Percentiles rank a stretch among this genome's conserved stretches.
These are phyloP conservation scores for Coniochaeta sp. DNA, from an alignment of 2,329 filamentous ascomycete species.

Conservation along the genomic window DNA sequence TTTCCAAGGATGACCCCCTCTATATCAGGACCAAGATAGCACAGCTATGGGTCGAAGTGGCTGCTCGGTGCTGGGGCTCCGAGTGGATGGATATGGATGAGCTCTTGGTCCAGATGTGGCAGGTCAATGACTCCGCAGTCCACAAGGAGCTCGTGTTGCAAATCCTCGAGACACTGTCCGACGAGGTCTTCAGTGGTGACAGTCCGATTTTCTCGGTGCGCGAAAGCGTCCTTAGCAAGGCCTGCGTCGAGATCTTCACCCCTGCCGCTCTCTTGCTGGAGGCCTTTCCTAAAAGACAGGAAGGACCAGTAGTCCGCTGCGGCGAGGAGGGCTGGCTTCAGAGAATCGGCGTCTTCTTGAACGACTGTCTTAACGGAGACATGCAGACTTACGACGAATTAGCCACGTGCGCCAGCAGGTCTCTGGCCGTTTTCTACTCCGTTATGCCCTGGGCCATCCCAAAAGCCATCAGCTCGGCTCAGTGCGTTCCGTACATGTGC, in stretches of 20 bases:
- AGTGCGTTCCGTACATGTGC: slow-evolving; percentile 64
- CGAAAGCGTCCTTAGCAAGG: slow-evolving; percentile 77
- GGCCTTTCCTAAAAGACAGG: slow-evolving; percentile 66
- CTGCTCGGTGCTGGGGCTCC: slow-evolving; percentile 85
- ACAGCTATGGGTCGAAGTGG: slow-evolving; percentile 89
- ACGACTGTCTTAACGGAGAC: slow-evolving; percentile 62
- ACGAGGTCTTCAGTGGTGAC: slow-evolving; percentile 89
- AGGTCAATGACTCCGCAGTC: slow-evolving; percentile 51
- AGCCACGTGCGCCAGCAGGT: slow-evolving; percentile 66
- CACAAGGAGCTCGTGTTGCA: slow-evolving; percentile 83
- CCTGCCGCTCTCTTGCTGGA: slow-evolving; percentile 68
- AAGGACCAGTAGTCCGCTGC: slow-evolving; percentile 61
- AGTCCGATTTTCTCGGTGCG: slow-evolving; percentile 79
- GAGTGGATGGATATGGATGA: slow-evolving; percentile 95
- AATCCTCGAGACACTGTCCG: slow-evolving; percentile 84
- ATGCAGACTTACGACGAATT: slow-evolving; percentile 59
- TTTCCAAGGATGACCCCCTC: slow-evolving; percentile 64
- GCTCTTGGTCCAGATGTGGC: slow-evolving; percentile 77
- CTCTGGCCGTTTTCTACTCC: slow-evolving; percentile 69
- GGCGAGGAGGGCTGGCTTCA: slow-evolving; percentile 83
- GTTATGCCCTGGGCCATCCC: slow-evolving; percentile 84
- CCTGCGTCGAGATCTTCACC: slow-evolving; percentile 90
- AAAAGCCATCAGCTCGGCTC: slow-evolving; percentile 66
- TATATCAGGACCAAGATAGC: slow-evolving; percentile 92
- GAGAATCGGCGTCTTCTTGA: slow-evolving; percentile 67